phyloP scores from a whole-genome alignment of 2,329 filamentous ascomycete species.

The Aspergillaceae sp. region DNA sequence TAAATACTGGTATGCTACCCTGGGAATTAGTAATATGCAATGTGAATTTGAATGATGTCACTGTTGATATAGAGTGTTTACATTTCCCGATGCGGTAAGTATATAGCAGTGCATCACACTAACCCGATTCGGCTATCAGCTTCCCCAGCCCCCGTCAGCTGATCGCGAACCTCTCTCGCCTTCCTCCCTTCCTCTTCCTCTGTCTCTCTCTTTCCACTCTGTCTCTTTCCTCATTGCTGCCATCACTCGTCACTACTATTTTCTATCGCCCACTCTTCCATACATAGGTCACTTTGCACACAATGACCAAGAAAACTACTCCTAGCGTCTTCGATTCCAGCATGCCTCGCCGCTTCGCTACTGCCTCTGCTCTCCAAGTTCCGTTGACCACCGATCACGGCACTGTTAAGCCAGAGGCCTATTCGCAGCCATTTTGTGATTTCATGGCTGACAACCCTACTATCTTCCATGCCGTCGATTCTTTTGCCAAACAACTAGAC shows the following conservation, averaged over 20 bases:
- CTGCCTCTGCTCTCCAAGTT: constrained; percentile 9
- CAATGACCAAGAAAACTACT: constrained; percentile 26
- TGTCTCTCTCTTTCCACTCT: not conserved
- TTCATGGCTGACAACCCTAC: constrained; percentile 89
- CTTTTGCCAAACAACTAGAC: constrained; percentile 65
- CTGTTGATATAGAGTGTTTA: not conserved
- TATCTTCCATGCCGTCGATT: constrained; percentile 78
- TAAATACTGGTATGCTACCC: too few relatives aligned
- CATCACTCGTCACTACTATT: not conserved
- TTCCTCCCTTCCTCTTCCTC: not conserved
- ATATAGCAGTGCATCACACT: not conserved
- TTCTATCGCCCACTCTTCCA: not conserved
- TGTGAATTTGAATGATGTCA: too few relatives aligned
- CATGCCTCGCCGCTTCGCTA: constrained; percentile 21
- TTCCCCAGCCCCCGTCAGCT: constrained; percentile 2
- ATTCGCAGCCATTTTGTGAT: constrained; percentile 74
- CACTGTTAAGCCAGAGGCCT: constrained; percentile 45
- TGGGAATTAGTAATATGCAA: too few relatives aligned
- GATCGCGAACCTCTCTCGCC: not conserved
- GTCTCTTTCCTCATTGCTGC: not conserved
- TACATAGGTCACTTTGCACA: not conserved
- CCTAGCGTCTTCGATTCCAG: constrained; percentile 19
- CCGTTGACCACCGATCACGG: constrained; percentile 8
- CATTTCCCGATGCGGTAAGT: not conserved
- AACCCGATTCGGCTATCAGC: not conserved